Conservation (phyloP, 371 early-diverging fungal genomes). For the Mucor indicus region DNA sequence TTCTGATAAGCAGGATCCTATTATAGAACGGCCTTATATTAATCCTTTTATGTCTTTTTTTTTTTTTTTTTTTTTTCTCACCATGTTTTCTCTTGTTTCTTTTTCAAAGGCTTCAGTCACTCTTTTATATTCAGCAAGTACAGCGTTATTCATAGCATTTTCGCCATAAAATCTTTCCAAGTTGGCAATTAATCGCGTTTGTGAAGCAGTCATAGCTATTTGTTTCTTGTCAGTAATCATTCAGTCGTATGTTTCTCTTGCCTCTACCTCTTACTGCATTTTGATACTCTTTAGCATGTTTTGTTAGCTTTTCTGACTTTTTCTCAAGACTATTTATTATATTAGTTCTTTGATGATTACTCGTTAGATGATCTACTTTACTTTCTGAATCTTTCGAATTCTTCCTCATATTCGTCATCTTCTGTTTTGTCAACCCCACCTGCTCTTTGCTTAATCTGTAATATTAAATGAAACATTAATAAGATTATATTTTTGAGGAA, state of each 20-base stretch:
- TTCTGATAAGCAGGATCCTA: slow-evolving; percentile 74
- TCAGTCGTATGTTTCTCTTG: no score
- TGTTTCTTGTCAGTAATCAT: slow-evolving; percentile 63
- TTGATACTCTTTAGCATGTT: slow-evolving; percentile 84
- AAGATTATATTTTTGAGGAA: neutral
- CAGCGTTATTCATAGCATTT: slow-evolving; percentile 37
- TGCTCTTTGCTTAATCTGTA: slow-evolving; percentile 61
- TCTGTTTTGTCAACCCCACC: slow-evolving; percentile 69
- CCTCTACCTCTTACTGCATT: slow-evolving; percentile 64
- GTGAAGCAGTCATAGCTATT: slow-evolving; percentile 79
- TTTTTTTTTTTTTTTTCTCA: no score
- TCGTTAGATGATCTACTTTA: no score
- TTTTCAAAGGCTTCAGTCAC: slow-evolving; percentile 77
- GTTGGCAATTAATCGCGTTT: slow-evolving; percentile 78
- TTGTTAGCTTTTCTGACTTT: slow-evolving; percentile 76
- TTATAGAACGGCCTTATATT: no score
- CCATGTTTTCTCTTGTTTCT: slow-evolving; percentile 68
- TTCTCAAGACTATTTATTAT: slow-evolving; percentile 67
- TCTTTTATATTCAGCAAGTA: slow-evolving; percentile 65
- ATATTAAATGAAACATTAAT: neutral
- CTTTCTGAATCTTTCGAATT: slow-evolving; percentile 74
- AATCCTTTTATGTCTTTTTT: no score
- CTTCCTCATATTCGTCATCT: slow-evolving; percentile 82
- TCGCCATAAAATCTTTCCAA: slow-evolving; percentile 72
- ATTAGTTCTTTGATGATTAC: no score